Evolutionary conservation across 805 yeast species (phyloP), one percentile per base, ranked within the genome.

Genomic region (Ogataea allantospora): DNA sequence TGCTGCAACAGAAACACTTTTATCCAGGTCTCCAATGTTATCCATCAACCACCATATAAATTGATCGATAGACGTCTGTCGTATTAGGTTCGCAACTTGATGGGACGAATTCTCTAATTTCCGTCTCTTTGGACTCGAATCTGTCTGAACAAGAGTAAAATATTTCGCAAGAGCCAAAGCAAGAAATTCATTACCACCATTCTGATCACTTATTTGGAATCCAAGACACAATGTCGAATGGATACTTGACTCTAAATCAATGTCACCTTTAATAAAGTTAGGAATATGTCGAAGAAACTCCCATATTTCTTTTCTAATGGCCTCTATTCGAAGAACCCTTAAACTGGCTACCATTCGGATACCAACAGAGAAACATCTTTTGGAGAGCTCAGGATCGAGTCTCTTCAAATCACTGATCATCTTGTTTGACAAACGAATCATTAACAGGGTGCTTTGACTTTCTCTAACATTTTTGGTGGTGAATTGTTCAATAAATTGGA

Each of bases 151-250:
- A 24, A 29, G 17, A 6, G 16, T 12, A 23, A 35, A 30, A 24
- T 30, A 35, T 33, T 26, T 14, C 3, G 6, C 9, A 12, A 30
- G 16, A 25, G 40, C 24, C 15, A 14, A 9, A 6, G 40, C 40
- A 15, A 36, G 27, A 4, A 12, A 10, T 7, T 12, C 14, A 19
- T 14, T 11, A 23, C 6, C 12, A 13, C 30, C 27, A 13, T n/a
- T 8, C n/a, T 19, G 30, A 11, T 19, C 11, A 23, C 40, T 25
- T n/a, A 30, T 15, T 19, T 36, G 35, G 22, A 30, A 15, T 9
- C 35, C 40, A 11, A 24, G 30, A 26, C 40, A 30, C 23, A 36
- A 21, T 6, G 30, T 27, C 14, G 24, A 14, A 23, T 30, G 40
- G 12, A 31, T 15, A 5, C 15, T 15, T 6, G 35, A 11, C 22